Evolutionary conservation across 176 grass and related monocot species (phyloP), one percentile per base, ranked within the genome.

Genomic region (Oryza nivara): DNA sequence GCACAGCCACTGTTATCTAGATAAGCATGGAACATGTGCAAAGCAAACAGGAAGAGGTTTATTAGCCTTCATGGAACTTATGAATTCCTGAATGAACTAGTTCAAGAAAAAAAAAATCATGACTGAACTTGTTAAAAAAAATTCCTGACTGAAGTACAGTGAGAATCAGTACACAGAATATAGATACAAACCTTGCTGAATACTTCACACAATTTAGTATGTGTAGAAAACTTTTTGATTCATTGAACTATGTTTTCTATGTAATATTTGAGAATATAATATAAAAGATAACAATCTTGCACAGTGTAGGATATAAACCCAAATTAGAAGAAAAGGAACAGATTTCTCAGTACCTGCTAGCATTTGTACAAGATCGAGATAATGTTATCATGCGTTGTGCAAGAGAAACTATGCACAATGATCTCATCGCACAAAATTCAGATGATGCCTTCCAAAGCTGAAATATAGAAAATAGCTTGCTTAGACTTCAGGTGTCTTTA

Each of bases 351-450:
- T 81, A 97, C 95, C 95, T 97, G 90, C 95, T 94, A 90, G 95
- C 90, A 94, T 90, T 84, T 83, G 92, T 72, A 67, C 95, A 91
- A 54, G 92, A 94, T 78, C 90, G 86, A 68, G 88, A 94, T 84
- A 97, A 82, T 12, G 83, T 94, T 74, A 97, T 94, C 92, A 97
- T 97, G 60, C 83, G 92, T 83, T 97, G 95, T 41, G 95, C 95
- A 70, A 97, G 86, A 79, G 95, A 97, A 84, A 94, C 92, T 83
- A 97, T 93, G 71, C 88, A 87, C 65, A 97, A 84, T 70, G 92
- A 94, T 86, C 95, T 97, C 92, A 93, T 97, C 64, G 95, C 95
- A 88, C 88, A 97, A 79, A 97, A 94, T 88, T 97, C 95, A 28
- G 92, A 74, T 68, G 95, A 97, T 70, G 90, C 88, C 80, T 92